These are phyloP conservation scores for Heliamphora exappendiculata DNA, from an alignment of 148 eudicot genomes.

Conservation along the genomic window DNA sequence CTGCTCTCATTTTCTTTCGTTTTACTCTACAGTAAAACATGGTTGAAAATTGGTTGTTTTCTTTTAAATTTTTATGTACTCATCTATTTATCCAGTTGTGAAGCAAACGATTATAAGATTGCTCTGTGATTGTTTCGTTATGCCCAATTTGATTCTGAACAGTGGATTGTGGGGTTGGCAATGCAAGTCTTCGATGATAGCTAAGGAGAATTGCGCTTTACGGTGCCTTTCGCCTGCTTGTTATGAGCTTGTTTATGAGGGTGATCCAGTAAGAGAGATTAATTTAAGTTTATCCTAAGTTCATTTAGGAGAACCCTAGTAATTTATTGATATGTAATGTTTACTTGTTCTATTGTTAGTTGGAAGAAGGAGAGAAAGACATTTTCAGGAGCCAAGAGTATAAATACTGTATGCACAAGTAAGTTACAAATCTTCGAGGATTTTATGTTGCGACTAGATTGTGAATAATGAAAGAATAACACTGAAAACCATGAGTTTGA, in stretches of 20 bases:
- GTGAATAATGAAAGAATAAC: not conserved
- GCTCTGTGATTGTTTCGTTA: not conserved
- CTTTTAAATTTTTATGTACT: not conserved
- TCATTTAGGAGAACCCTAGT: not conserved
- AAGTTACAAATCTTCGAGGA: slow-evolving; percentile 7
- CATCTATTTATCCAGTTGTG: not conserved
- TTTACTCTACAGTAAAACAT: not conserved
- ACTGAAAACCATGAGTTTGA: not conserved
- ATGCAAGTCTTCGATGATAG: slow-evolving; percentile 69
- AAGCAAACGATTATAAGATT: not conserved
- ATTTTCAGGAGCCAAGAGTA: slow-evolving; percentile 68
- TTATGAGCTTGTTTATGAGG: slow-evolving; percentile 74
- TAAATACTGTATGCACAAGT: slow-evolving; percentile 89
- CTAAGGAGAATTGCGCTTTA: slow-evolving; percentile 85
- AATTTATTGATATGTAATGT: not conserved
- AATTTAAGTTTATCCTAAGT: not conserved
- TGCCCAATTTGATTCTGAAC: not conserved
- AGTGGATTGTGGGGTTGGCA: slow-evolving; percentile 88
- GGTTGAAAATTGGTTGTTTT: not conserved
- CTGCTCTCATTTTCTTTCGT: not conserved
- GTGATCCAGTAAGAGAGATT: slow-evolving; percentile 64
- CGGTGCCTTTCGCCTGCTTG: slow-evolving; percentile 76
- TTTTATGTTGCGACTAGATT: not conserved
- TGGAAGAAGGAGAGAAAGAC: slow-evolving; percentile 95
- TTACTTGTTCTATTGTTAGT: slow-evolving; percentile 27